Percentiles rank a stretch among this genome's conserved stretches.
These are phyloP conservation scores for Scutellaria minor DNA, from an alignment of 257 asterid genomes.

Conservation along the genomic window DNA sequence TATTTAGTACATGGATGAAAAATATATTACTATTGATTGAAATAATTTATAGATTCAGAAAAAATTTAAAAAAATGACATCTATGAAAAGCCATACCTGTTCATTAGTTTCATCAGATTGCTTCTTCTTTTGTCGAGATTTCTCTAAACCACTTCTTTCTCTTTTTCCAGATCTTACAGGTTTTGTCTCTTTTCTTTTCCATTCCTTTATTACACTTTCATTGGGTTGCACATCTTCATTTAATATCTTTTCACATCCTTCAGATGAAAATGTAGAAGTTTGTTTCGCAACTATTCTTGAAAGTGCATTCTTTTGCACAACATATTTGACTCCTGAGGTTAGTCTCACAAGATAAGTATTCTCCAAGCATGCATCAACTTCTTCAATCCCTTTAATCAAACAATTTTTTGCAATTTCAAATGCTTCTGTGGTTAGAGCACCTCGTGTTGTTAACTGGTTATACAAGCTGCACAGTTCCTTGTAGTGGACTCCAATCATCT, in stretches of 20 bases:
- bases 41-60: not conserved
- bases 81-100: not conserved
- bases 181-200: not conserved
- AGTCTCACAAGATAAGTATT: not conserved
- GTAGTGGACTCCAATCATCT: not conserved
- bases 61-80: not conserved
- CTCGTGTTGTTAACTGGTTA: not conserved
- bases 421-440: not conserved
- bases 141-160: not conserved
- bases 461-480: not conserved
- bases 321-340: not conserved
- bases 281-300: not conserved
- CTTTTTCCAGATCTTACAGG: not conserved
- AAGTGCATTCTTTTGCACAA: not conserved
- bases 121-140: not conserved
- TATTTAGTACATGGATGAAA: not conserved
- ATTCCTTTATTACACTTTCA: not conserved
- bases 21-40: not conserved
- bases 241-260: not conserved
- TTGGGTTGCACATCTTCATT: not conserved
- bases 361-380: slow-evolving; percentile 7
- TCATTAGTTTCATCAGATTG: not conserved
- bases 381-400: not conserved
- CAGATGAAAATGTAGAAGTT: no score
- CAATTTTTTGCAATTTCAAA: not conserved